A percentile compares a stretch with the other conserved stretches of the same genome.
Conservation (phyloP, 257 asterid genomes). For the Nicotiana sylvestris region DNA sequence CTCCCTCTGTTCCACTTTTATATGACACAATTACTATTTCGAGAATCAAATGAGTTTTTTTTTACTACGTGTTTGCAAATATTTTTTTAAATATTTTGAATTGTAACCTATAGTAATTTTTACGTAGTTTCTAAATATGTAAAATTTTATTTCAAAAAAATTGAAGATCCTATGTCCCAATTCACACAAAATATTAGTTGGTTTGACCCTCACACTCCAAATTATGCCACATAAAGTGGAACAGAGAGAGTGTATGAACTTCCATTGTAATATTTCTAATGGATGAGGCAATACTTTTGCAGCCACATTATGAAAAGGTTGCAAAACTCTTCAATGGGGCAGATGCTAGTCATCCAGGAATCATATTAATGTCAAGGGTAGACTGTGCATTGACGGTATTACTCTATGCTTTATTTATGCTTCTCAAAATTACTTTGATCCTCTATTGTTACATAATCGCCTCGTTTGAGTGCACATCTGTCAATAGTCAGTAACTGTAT, state of each 20-base stretch:
- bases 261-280: slow-evolving; percentile 22
- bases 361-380: slow-evolving; percentile 18
- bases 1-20: no score
- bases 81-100: no score
- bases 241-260: background rate
- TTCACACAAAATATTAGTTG: no score
- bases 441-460: background rate
- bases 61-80: no score
- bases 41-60: no score
- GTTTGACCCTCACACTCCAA: no score
- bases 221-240: no score
- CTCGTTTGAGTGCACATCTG: background rate
- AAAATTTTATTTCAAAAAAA: no score
- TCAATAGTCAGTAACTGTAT: background rate
- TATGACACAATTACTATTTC: no score
- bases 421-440: background rate
- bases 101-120: no score
- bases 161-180: no score
- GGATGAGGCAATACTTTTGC: slow-evolving; percentile 10
- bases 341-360: slow-evolving; percentile 20
- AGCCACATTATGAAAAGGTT: slow-evolving; percentile 25
- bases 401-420: slow-evolving; percentile 1
- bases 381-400: slow-evolving; percentile 21
- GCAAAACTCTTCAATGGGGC: slow-evolving; percentile 23
- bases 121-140: no score